Evolutionary conservation across 495 filamentous ascomycete species (phyloP).

Genomic region (Penicillium arizonense): DNA sequence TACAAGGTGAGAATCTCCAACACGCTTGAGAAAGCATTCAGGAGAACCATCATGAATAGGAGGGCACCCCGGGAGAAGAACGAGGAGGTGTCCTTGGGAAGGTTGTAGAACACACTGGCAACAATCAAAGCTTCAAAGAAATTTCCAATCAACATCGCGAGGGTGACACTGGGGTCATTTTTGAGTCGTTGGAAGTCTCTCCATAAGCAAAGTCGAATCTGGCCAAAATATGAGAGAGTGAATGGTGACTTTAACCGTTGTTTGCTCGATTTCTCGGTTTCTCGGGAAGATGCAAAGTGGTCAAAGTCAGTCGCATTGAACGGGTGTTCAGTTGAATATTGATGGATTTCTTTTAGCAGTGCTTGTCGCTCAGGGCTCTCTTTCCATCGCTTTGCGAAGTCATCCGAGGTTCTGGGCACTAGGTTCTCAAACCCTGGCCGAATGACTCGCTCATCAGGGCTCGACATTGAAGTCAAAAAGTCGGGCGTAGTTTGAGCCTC

Average conservation of each 20-base stretch:
- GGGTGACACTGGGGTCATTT: slow-evolving; percentile 73
- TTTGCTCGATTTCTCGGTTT: too few relatives aligned
- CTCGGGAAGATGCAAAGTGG: slow-evolving; percentile 22
- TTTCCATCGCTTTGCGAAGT: background rate
- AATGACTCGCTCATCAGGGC: slow-evolving; percentile 58
- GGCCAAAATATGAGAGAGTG: slow-evolving; percentile 44
- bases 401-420: background rate
- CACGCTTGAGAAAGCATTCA: slow-evolving; percentile 84
- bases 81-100: slow-evolving; percentile 59
- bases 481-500: slow-evolving; percentile 66
- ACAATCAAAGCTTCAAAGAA: slow-evolving; percentile 80
- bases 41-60: slow-evolving; percentile 87
- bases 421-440: slow-evolving; percentile 55
- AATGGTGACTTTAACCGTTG: slow-evolving; percentile 44
- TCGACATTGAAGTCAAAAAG: slow-evolving; percentile 71
- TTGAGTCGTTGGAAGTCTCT: slow-evolving; percentile 58
- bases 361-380: slow-evolving; percentile 48
- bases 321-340: slow-evolving; percentile 47
- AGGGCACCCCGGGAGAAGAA: slow-evolving; percentile 84
- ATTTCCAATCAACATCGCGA: slow-evolving; percentile 75
- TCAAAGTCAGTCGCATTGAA: slow-evolving; percentile 36
- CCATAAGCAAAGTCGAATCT: slow-evolving; percentile 48
- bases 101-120: slow-evolving; percentile 82
- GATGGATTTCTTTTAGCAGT: slow-evolving; percentile 55
- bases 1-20: slow-evolving; percentile 58